Conservation (phyloP, 768 basidiomycete genomes). For the Hericium rajendrae region DNA sequence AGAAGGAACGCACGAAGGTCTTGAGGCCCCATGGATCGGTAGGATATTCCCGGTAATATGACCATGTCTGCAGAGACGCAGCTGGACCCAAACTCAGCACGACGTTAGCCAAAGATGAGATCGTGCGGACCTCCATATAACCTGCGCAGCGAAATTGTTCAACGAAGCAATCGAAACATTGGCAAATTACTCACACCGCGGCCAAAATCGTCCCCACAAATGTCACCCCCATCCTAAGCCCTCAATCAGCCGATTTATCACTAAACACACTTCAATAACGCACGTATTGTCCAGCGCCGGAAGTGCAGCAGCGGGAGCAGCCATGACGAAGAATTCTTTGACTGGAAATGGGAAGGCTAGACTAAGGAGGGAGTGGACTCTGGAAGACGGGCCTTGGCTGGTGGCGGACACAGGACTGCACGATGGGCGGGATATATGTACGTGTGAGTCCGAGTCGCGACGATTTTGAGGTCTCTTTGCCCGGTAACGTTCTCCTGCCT, state of each 20-base stretch:
- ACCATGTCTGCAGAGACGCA: constrained; percentile 2
- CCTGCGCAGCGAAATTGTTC: neutral
- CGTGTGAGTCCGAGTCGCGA: too few species aligned
- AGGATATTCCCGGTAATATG: constrained; percentile 2
- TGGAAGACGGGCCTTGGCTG: too few species aligned
- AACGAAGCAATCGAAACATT: neutral
- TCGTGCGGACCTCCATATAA: constrained; percentile 13
- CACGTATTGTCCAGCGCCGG: neutral
- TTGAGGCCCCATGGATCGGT: constrained; percentile 2
- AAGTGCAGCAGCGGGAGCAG: neutral
- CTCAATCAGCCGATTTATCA: neutral
- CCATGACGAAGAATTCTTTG: neutral
- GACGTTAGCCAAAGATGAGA: too few species aligned
- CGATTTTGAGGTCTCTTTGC: too few species aligned
- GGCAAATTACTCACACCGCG: neutral
- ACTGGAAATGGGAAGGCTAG: too few species aligned
- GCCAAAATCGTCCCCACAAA: neutral
- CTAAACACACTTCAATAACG: neutral
- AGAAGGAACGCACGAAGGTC: neutral
- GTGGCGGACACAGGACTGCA: too few species aligned
- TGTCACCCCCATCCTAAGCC: neutral
- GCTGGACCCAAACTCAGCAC: neutral
- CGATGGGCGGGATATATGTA: too few species aligned
- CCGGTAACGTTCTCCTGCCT: too few species aligned
- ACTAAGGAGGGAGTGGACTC: too few species aligned